Conservation (phyloP, 495 filamentous ascomycete species). For the Penicillium argentinense region DNA sequence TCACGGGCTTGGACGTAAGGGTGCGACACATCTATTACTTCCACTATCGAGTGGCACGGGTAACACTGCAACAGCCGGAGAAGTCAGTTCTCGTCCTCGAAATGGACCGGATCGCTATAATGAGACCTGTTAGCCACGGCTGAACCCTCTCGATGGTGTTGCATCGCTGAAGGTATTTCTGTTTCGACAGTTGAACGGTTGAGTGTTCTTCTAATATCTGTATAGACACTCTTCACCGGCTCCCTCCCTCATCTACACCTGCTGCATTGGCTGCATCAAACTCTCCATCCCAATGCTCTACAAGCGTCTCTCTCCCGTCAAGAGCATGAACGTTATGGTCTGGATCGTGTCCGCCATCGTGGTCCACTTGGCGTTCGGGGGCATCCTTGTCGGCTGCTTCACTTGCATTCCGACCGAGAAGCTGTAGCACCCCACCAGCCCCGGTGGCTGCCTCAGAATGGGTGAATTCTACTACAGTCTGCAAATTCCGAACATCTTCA, state of each 20-base stretch:
- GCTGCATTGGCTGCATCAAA: conserved; percentile 29
- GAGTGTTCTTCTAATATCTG: not conserved
- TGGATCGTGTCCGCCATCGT: conserved; percentile 12
- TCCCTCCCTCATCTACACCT: conserved; percentile 25
- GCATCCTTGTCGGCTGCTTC: conserved; percentile 31
- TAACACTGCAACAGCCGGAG: not conserved
- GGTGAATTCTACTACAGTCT: conserved; percentile 35
- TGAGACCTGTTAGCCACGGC: too few relatives aligned
- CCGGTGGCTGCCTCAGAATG: conserved; percentile 33
- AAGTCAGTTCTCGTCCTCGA: not conserved
- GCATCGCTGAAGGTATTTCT: too few relatives aligned
- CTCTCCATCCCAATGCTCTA: conserved; percentile 41
- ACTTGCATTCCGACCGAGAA: conserved; percentile 36
- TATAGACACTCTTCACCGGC: conserved; percentile 23
- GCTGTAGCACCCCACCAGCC: conserved; percentile 26
- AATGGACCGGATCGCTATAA: too few relatives aligned
- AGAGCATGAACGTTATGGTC: conserved; percentile 20
- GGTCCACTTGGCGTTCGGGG: conserved; percentile 26
- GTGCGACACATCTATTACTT: conserved; percentile 13
- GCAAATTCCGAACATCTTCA: conserved; percentile 43
- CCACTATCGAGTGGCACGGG: not conserved
- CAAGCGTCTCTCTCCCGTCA: conserved; percentile 28
- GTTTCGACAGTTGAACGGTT: too few relatives aligned
- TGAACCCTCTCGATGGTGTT: too few relatives aligned
- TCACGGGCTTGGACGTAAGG: conserved; percentile 16